These are phyloP conservation scores for Sporothrix inflata DNA, from an alignment of 2,329 filamentous ascomycete species.

Conservation along the genomic window DNA sequence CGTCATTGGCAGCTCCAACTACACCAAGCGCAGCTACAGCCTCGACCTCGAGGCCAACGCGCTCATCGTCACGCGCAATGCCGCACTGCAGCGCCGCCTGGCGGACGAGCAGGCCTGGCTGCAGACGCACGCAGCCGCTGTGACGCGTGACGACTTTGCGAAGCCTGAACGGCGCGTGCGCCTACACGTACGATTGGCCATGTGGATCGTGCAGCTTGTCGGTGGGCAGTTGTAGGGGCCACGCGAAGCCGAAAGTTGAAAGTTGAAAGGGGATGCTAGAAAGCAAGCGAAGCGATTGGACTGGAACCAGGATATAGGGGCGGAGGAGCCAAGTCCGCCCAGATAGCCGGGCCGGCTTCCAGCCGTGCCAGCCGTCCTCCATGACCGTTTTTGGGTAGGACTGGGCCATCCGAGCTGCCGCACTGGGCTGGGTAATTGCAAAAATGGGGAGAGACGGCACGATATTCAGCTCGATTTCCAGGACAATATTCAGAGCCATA, in stretches of 20 bases:
- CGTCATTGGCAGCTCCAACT: slow-evolving; percentile 90
- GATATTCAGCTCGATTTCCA: slow-evolving; percentile 7
- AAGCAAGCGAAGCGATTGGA: background rate
- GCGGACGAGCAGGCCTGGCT: slow-evolving; percentile 80
- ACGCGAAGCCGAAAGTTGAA: background rate
- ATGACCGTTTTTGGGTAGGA: background rate
- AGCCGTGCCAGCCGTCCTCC: background rate
- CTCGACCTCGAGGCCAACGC: slow-evolving; percentile 90
- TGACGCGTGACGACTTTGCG: slow-evolving; percentile 78
- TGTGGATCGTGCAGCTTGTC: slow-evolving; percentile 88
- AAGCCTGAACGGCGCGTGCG: slow-evolving; percentile 82
- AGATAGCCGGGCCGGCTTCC: background rate
- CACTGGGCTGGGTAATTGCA: background rate
- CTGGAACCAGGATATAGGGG: background rate
- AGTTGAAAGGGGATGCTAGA: background rate
- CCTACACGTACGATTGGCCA: slow-evolving; percentile 80
- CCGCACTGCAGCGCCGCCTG: slow-evolving; percentile 70
- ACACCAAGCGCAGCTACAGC: slow-evolving; percentile 90
- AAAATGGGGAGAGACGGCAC: background rate
- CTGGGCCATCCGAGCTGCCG: background rate
- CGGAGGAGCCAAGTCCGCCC: background rate
- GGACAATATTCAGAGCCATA: background rate
- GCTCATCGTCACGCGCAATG: slow-evolving; percentile 79
- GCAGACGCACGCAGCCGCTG: slow-evolving; percentile 69
- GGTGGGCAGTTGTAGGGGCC: slow-evolving; percentile 77